These are phyloP conservation scores for Suillus tomentosus DNA, from an alignment of 768 basidiomycete species.

Conservation along the genomic window DNA sequence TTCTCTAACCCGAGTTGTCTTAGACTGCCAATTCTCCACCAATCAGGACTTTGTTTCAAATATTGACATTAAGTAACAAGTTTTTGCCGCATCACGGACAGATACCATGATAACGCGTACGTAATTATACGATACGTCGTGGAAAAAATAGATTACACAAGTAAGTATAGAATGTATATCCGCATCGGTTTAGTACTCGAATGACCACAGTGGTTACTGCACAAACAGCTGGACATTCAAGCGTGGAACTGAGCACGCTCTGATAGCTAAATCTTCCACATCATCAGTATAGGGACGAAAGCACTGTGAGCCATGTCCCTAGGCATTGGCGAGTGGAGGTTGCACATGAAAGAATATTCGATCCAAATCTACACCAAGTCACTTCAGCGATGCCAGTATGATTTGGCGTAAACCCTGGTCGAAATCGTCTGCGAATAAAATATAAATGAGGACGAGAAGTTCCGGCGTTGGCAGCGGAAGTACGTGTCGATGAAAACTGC, in stretches of 20 bases:
- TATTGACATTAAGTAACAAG: neutral
- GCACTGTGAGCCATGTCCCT: conserved; percentile 72
- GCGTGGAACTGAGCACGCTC: conserved; percentile 65
- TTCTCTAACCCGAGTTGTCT: too few species aligned
- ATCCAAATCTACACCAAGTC: neutral
- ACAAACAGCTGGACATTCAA: conserved; percentile 60
- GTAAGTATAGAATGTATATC: conserved; percentile 21
- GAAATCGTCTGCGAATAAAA: neutral
- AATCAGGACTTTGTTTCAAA: too few species aligned
- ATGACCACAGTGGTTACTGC: conserved; percentile 51
- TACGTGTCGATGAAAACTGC: neutral
- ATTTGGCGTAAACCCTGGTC: neutral
- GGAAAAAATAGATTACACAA: neutral
- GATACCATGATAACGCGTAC: neutral
- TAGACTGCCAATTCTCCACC: too few species aligned
- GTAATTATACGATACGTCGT: neutral
- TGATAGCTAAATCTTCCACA: conserved; percentile 59
- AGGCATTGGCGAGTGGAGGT: conserved; percentile 70
- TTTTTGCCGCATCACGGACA: neutral
- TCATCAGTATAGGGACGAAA: conserved; percentile 78
- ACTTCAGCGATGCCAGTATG: neutral
- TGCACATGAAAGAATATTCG: neutral
- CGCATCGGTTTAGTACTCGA: conserved; percentile 78
- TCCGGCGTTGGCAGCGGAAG: neutral
- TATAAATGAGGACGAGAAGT: neutral